A percentile compares a stretch with the other conserved stretches of the same genome.
Evolutionary conservation across 805 yeast species (phyloP).

Genomic region (Pichia deserticola): DNA sequence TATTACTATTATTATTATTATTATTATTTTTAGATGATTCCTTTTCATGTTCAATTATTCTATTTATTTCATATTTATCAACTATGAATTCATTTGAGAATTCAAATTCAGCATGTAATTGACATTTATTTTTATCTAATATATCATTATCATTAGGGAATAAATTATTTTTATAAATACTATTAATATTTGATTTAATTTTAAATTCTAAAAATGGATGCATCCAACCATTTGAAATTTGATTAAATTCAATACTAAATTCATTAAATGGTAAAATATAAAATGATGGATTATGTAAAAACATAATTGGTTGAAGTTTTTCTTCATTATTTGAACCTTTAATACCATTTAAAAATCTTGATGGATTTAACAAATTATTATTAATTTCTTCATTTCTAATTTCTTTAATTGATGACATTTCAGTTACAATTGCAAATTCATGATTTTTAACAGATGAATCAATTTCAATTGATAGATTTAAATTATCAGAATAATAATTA

Average conservation of each 20-base stretch:
- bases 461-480: neutral
- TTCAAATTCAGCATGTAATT: constrained; percentile 18
- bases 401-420: neutral
- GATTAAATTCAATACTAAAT: neutral
- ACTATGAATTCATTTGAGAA: constrained; percentile 22
- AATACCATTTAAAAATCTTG: constrained; percentile 9
- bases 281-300: constrained; percentile 18
- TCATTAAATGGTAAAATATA: neutral
- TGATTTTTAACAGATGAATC: neutral
- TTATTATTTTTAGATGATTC: neutral
- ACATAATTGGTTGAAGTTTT: constrained; percentile 18
- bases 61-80: constrained; percentile 23
- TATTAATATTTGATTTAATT: constrained; percentile 14
- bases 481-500: neutral
- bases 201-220: constrained; percentile 21
- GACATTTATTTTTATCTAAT: constrained; percentile 12
- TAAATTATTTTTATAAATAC: constrained; percentile 1
- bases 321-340: neutral
- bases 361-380: no score
- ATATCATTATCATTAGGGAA: constrained; percentile 5
- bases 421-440: constrained; percentile 13
- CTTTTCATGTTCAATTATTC: neutral
- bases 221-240: constrained; percentile 3
- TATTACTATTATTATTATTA: neutral
- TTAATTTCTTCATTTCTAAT: neutral